These are phyloP conservation scores for Penicillium longicatenatum DNA, from an alignment of 495 filamentous ascomycete genomes.

Conservation along the genomic window DNA sequence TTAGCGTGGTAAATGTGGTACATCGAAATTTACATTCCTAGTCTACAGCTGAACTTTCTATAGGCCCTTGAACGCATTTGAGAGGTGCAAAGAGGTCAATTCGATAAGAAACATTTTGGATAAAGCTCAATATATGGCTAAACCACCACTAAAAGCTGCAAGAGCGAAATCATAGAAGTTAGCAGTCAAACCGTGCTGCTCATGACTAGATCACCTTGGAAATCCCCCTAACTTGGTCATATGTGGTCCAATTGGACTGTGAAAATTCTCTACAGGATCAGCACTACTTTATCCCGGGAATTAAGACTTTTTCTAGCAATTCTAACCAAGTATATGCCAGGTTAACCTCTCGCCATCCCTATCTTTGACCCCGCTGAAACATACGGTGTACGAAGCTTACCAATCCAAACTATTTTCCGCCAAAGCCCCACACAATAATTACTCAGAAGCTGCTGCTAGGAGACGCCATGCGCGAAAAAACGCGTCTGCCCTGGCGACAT, in stretches of 20 bases:
- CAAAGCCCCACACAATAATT: conserved; percentile 45
- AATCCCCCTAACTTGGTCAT: not conserved
- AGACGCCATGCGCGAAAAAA: conserved; percentile 31
- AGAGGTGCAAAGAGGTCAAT: not conserved
- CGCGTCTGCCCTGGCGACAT: conserved; percentile 41
- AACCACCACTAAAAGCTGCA: not conserved
- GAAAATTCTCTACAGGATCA: not conserved
- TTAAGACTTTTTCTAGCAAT: not conserved
- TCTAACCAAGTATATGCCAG: not conserved
- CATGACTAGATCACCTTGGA: not conserved
- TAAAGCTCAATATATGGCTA: not conserved
- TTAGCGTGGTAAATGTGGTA: not conserved
- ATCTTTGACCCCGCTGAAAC: not conserved
- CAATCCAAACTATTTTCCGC: conserved; percentile 16
- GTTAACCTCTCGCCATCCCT: not conserved
- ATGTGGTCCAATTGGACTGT: not conserved
- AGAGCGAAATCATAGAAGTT: not conserved
- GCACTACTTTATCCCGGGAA: not conserved
- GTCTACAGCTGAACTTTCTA: not conserved
- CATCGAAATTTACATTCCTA: not conserved
- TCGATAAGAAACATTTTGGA: not conserved
- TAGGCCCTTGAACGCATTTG: not conserved
- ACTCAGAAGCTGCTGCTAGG: conserved; percentile 10
- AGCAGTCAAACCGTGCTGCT: not conserved
- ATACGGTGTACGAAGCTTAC: conserved; percentile 5